Evolutionary conservation across 345 rosid genomes (phyloP).

Genomic region (Populus deltoides): DNA sequence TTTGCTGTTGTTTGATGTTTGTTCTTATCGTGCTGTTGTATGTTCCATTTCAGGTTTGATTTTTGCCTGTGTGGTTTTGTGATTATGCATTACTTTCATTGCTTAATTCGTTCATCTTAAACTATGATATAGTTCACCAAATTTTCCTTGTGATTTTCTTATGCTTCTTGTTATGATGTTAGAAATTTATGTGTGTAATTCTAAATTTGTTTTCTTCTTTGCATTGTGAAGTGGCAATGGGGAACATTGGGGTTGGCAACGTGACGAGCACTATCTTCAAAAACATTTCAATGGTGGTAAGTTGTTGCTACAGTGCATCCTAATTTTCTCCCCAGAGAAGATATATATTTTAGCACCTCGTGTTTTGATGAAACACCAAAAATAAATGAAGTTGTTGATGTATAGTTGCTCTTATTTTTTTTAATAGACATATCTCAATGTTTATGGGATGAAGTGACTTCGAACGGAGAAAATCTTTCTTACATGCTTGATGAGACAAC

Average conservation of each 20-base stretch:
- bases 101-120: background rate
- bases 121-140: background rate
- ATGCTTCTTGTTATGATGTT: background rate
- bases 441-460: constrained; percentile 52
- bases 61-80: background rate
- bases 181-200: background rate
- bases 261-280: constrained; percentile 26
- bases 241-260: constrained; percentile 43
- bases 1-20: background rate
- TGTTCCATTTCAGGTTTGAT: background rate
- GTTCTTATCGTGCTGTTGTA: background rate
- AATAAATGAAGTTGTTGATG: background rate
- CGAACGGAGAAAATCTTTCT: constrained; percentile 77
- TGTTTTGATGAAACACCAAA: background rate
- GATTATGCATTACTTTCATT: background rate
- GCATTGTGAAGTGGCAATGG: constrained; percentile 23
- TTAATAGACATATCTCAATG: constrained; percentile 29
- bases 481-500: constrained; percentile 79
- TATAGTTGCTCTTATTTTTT: constrained; percentile 1
- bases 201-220: background rate
- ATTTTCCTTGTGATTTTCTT: background rate
- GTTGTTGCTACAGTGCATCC: background rate
- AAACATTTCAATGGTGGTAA: constrained; percentile 42
- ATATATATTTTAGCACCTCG: background rate
- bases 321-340: background rate